Evolutionary conservation across 768 basidiomycete species (phyloP), one percentile per base, ranked within the genome.

Genomic region (Naganishia friedmannii): DNA sequence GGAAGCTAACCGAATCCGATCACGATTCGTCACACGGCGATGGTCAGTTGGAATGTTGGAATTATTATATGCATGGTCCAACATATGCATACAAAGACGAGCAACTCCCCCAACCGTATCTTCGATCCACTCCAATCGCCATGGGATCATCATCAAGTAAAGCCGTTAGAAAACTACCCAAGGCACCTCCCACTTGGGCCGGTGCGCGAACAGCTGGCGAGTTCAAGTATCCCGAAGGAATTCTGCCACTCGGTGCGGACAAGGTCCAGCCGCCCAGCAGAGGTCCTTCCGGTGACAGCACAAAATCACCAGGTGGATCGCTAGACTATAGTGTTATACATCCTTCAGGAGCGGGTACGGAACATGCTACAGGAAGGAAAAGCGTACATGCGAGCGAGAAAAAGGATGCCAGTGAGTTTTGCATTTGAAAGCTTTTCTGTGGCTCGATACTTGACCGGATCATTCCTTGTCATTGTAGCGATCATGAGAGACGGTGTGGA

Each of bases 121-220:
- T 21, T 37, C 37, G 13, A 45, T 23, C 7, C 42, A 42, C 42
- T 19, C 19, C n/a, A 58, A n/a, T 42, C 28, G 48, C 37, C n/a
- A 80, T 80, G 79, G 79, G 79, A 21, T 71, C 74, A 8, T 74
- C 76, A 68, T 51, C 76, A 3, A 77, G 76, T 28, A 80, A 80
- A 71, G 66, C 76, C 15, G 74, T 67, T 12, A 57, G 79, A 29
- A 78, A 75, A 58, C 72, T 80, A 48, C 79, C 79, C 15, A 80
- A 69, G 34, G 70, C 72, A 0, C 55, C 60, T 10, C 74, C 75
- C n/a, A 29, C 68, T 32, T 73, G 72, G 73, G 73, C 75, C 29
- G 74, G 75, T 21, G 74, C 74, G 39, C 48, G 73, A 42, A 74
- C 76, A 21, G 73, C 76, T 2, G 17, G 28, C 70, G 66, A 32